Evolutionary conservation across 2,329 filamentous ascomycete genomes (phyloP), one percentile per base, ranked within the genome.

Genomic region (Exophiala bonariae): DNA sequence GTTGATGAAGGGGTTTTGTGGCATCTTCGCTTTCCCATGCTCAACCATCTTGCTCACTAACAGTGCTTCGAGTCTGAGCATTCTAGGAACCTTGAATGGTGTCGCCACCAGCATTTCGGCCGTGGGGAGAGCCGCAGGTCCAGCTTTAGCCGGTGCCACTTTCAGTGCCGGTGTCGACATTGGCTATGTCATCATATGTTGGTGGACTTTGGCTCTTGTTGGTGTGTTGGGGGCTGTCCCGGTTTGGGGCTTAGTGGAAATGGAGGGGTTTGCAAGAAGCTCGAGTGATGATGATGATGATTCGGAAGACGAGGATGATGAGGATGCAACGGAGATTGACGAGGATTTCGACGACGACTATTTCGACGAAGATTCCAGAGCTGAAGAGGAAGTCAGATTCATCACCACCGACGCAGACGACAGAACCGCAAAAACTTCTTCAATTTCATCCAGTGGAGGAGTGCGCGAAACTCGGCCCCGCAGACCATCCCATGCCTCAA

Each of bases 21-120:
- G 84, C 49, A 93, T 95, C 55, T 85, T 96, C 61, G 86, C 86
- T 1, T 96, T 96, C 64, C 92, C 93, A 0, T 93, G 88, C 61
- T 85, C 81, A 19, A 95, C 89, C 4, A 96, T 97, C 58, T 75
- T 97, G 38, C 78, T 97, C 30, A 96, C 91, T 20, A 96, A 96
- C 68, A 89, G 85, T 8, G 89, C 89, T 3, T 70, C 77, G 1
- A 90, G 85, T 44, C 72, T 96, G 13, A 74, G 79, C 34, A 80
- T 95, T 8, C 78, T 97, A 4, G 91, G 90, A 1, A 96, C 91
- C 0, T 71, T 97, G 45, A 97, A 97, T 61, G 93, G 92, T 2
- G 83, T 96, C 52, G 91, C 89, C 0, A 96, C 91, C 0, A 87
- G 85, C 46, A 82, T 91, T 26, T 86, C 84, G 55, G 90, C 88